Percentiles rank a stretch among this genome's conserved stretches.
Conservation (phyloP, 805 yeast genomes). For the Metschnikowia drakensbergensis region DNA sequence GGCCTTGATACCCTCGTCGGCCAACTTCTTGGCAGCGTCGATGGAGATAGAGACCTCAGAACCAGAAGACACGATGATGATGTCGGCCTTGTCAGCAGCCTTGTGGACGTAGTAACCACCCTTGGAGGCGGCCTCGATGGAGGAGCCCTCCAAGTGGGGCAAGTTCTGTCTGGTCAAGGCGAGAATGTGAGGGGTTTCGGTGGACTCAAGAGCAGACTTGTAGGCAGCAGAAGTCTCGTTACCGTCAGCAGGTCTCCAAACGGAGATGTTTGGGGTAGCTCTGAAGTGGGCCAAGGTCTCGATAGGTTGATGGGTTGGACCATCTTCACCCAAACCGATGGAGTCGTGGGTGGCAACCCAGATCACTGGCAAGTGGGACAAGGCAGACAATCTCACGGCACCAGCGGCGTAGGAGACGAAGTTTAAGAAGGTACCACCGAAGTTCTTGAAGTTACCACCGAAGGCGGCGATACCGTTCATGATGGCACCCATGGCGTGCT, state of each 20-base stretch:
- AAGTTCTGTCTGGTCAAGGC: conserved; percentile 83
- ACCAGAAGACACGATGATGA: conserved; percentile 86
- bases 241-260: conserved; percentile 94
- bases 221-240: conserved; percentile 85
- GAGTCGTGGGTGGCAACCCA: conserved; percentile 92
- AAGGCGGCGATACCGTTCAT: conserved; percentile 95
- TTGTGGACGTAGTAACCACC: conserved; percentile 79
- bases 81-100: conserved; percentile 51
- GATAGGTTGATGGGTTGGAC: conserved; percentile 92
- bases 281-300: conserved; percentile 85
- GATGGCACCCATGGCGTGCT: conserved; percentile 98
- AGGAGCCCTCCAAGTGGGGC: conserved; percentile 91
- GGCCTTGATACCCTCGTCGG: conserved; percentile 62
- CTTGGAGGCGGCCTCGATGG: conserved; percentile 84
- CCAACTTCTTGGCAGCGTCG: conserved; percentile 75
- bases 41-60: conserved; percentile 86
- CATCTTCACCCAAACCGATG: conserved; percentile 89
- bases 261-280: conserved; percentile 76
- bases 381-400: conserved; percentile 80
- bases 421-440: conserved; percentile 98
- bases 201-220: conserved; percentile 57
- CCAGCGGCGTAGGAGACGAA: conserved; percentile 82
- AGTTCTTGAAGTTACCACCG: conserved; percentile 80
- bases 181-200: conserved; percentile 65
- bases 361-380: conserved; percentile 76